These are phyloP conservation scores for Hericium coralloides DNA, from an alignment of 768 basidiomycete species.

Conservation along the genomic window DNA sequence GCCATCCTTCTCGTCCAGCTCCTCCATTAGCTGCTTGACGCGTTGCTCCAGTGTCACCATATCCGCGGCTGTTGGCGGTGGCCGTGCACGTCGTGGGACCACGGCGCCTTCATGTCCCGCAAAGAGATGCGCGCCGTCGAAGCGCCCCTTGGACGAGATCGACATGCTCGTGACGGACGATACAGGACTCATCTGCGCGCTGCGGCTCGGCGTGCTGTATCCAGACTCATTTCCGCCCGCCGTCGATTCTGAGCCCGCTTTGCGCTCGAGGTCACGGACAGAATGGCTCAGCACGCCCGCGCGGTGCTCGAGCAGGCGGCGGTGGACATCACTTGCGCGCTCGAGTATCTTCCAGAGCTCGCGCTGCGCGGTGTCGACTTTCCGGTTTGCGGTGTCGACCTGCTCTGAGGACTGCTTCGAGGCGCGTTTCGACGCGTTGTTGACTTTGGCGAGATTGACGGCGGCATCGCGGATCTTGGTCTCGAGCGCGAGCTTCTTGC, in stretches of 20 bases:
- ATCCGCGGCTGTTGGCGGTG: conserved; percentile 36
- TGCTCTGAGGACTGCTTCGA: conserved; percentile 64
- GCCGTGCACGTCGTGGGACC: conserved; percentile 39
- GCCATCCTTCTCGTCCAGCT: conserved; percentile 49
- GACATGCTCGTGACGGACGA: conserved; percentile 32
- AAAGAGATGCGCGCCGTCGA: conserved; percentile 80
- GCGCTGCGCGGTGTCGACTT: conserved; percentile 60
- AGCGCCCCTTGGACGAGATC: conserved; percentile 43
- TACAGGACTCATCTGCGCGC: conserved; percentile 6
- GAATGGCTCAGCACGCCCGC: conserved; percentile 73
- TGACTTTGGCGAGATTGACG: conserved; percentile 60
- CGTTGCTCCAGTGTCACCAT: conserved; percentile 50
- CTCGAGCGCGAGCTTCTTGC: conserved; percentile 71
- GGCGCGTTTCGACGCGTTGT: conserved; percentile 42
- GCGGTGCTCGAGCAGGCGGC: conserved; percentile 69
- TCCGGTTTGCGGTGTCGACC: conserved; percentile 62
- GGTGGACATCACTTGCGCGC: conserved; percentile 52
- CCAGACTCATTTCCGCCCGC: conserved; percentile 25
- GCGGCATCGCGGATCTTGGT: conserved; percentile 87
- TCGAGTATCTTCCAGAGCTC: conserved; percentile 65
- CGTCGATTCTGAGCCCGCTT: conserved; percentile 42
- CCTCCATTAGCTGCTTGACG: conserved; percentile 52
- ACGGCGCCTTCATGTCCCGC: conserved; percentile 71
- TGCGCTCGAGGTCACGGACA: conserved; percentile 23
- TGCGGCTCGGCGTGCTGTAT: neutral